Conservation (phyloP, 2,329 filamentous ascomycete species). For the Niveomyces coronatus region DNA sequence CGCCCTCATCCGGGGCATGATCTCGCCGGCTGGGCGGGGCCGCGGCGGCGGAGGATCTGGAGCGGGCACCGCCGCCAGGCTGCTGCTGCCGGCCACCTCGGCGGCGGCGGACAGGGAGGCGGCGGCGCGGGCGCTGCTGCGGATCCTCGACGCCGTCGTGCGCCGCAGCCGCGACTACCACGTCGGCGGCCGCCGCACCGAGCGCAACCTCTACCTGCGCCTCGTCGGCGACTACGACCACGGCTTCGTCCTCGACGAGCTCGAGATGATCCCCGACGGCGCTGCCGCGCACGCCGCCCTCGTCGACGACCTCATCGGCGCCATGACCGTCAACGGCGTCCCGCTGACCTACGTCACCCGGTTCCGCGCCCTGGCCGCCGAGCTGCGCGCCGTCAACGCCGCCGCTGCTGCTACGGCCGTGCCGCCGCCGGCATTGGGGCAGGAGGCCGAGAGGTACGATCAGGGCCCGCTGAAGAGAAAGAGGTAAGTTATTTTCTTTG, state of each 20-base stretch:
- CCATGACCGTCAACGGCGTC: slow-evolving; percentile 23
- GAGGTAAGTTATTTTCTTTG: too few relatives aligned
- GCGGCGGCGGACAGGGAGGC: slow-evolving; percentile 28
- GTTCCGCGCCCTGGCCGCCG: too few relatives aligned
- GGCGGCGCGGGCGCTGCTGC: slow-evolving; percentile 37
- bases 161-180: slow-evolving; percentile 29
- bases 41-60: too few relatives aligned
- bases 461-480: too few relatives aligned
- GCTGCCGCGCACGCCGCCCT: slow-evolving; percentile 32
- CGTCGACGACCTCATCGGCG: slow-evolving; percentile 24
- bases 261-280: slow-evolving; percentile 33
- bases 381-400: too few relatives aligned
- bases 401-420: too few relatives aligned
- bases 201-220: slow-evolving; percentile 37
- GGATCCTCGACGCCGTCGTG: slow-evolving; percentile 36
- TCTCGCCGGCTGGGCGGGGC: too few relatives aligned
- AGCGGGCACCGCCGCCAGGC: slow-evolving; percentile 28
- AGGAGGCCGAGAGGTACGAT: too few relatives aligned
- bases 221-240: slow-evolving; percentile 35
- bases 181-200: slow-evolving; percentile 16
- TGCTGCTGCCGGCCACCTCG: too few relatives aligned
- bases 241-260: slow-evolving; percentile 35
- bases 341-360: slow-evolving; percentile 26
- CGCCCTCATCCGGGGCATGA: slow-evolving; percentile 30
- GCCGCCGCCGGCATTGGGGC: too few relatives aligned